These are phyloP conservation scores for Cordyceps sp. DNA, from an alignment of 2,329 filamentous ascomycete species.

Conservation along the genomic window DNA sequence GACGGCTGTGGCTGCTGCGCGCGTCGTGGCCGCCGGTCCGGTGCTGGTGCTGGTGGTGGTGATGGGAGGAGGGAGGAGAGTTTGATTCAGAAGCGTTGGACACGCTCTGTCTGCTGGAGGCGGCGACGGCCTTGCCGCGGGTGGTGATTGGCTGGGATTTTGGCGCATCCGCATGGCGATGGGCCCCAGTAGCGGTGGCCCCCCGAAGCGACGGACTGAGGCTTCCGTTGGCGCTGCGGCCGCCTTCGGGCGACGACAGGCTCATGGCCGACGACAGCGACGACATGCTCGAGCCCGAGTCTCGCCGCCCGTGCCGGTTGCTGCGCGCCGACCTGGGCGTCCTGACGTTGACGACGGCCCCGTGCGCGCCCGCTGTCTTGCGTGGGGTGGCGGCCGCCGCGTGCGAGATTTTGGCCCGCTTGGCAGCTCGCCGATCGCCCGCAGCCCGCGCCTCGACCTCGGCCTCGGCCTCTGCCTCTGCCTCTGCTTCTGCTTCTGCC, in stretches of 20 bases:
- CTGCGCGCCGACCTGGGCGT: conserved; percentile 19
- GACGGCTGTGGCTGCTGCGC: too few relatives aligned
- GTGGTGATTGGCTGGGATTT: conserved; percentile 21
- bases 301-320: conserved; percentile 14
- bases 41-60: conserved; percentile 1
- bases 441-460: conserved; percentile 3
- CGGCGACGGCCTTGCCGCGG: conserved; percentile 14
- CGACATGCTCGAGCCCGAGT: conserved; percentile 23
- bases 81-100: conserved; percentile 20
- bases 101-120: conserved; percentile 18
- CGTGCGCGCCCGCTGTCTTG: conserved; percentile 3
- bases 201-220: conserved; percentile 12
- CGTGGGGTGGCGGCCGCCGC: conserved; percentile 2
- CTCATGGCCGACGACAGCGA: conserved; percentile 23
- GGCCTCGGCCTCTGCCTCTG: conserved; percentile 7
- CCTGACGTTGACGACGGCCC: conserved; percentile 9
- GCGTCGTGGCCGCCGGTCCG: too few relatives aligned
- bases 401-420: conserved; percentile 19
- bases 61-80: conserved; percentile 12
- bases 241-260: conserved; percentile 22
- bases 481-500: background rate
- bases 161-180: conserved; percentile 14
- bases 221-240: conserved; percentile 2
- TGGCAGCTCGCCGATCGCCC: conserved; percentile 12
- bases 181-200: conserved; percentile 9